Evolutionary conservation across 192 early-diverging fungal genomes (phyloP), one percentile per base, ranked within the genome.

Genomic region (Gryganskiella cystojenkinii): DNA sequence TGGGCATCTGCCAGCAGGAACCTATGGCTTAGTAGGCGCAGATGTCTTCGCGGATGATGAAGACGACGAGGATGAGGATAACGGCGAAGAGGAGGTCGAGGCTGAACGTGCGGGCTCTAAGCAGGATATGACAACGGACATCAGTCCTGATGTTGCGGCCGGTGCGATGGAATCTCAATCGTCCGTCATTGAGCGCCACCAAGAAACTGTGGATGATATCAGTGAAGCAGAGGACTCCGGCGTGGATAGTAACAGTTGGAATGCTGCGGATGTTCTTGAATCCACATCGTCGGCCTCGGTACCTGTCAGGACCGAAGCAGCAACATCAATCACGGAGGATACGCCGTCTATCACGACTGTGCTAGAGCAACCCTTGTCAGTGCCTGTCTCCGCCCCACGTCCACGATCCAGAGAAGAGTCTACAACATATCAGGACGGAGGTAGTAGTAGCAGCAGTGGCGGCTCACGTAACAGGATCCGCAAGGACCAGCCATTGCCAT

Each of bases 161-260:
- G 59, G 55, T 33, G 14, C 37, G 2, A 3, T 51, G 5, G 44
- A 50, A 7, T 43, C 59, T 2, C 30, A 56, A 2, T 22, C 22
- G 13, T 17, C 24, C 4, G 28, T 19, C 28, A 27, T n/a, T n/a
- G n/a, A n/a, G n/a, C n/a, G n/a, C n/a, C n/a, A 28, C 11, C 54
- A 55, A 0, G 63, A 61, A 8, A 7, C 46, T 9, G 30, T 20
- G 1, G 58, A 35, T 10, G 56, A 69, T 13, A n/a, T 35, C n/a
- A 78, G 74, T 28, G 74, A 69, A 17, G 74, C 66, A 15, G 74
- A 78, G 40, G 74, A 78, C 44, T 78, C 74, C 44, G 74, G 67
- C 19, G 67, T 78, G 3, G 74, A 78, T 40, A 78, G 56, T 40
- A 69, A 47, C 42, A 61, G 56, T 4, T 78, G 74, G 74, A 53